Conservation (phyloP, 495 filamentous ascomycete genomes). For the Penicillium crystallinum region DNA sequence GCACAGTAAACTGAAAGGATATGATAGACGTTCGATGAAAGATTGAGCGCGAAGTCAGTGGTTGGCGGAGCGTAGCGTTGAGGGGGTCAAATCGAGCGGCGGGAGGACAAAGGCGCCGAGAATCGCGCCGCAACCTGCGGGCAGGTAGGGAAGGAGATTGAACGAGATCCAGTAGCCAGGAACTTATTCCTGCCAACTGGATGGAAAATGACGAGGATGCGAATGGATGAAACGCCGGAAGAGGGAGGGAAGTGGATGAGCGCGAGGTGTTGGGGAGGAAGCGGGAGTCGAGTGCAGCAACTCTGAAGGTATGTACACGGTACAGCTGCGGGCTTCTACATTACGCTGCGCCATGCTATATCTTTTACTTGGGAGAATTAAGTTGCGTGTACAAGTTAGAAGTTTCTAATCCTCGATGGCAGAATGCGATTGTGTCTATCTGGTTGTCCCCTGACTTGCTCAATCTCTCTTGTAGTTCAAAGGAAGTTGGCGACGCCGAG, state of each 20-base stretch:
- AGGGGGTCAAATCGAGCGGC: constrained; percentile 34
- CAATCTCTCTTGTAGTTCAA: background rate
- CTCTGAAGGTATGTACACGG: constrained; percentile 23
- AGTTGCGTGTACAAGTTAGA: background rate
- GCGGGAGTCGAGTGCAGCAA: constrained; percentile 17
- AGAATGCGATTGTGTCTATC: background rate
- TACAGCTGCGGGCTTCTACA: constrained; percentile 12
- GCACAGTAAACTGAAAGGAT: constrained; percentile 25
- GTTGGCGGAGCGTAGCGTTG: constrained; percentile 34
- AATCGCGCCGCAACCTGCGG: constrained; percentile 33
- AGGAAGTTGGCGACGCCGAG: constrained; percentile 18
- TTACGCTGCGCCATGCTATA: background rate
- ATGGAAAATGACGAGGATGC: constrained; percentile 8
- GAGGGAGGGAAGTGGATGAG: constrained; percentile 16
- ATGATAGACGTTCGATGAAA: constrained; percentile 17
- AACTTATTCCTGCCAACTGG: constrained; percentile 19
- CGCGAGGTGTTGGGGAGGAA: constrained; percentile 17
- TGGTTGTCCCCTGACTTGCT: background rate
- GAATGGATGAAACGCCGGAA: constrained; percentile 17
- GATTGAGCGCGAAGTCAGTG: constrained; percentile 15
- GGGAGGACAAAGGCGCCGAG: constrained; percentile 36
- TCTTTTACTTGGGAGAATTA: background rate
- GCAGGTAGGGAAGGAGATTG: constrained; percentile 14
- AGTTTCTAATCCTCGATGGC: background rate
- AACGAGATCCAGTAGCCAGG: constrained; percentile 20